Base-by-base conservation (phyloP, 2,329 filamentous ascomycete genomes). In the Colletotrichum truncatum region DNA sequence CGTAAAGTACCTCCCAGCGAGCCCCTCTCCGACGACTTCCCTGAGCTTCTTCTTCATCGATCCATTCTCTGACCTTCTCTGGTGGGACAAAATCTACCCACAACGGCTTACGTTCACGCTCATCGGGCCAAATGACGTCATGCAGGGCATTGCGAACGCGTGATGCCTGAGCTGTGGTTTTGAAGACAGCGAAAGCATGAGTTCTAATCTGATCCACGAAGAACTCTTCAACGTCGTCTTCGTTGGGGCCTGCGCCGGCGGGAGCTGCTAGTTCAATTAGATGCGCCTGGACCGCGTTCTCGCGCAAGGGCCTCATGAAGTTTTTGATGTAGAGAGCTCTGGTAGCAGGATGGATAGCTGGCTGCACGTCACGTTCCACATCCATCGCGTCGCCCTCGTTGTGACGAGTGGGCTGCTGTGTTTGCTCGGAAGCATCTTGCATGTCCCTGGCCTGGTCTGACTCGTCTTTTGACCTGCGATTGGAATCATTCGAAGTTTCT, bases 31-130 rank as follows among this genome's bases (percentile, higher is more conserved):
- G 76, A 53, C 81, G 69, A 68, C 83, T 72, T 70, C 79, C 71
- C 12, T 74, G 76, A 3, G 81, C 76, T 70, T 89, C 81, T 76
- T 97, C 93, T 39, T 79, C 84, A 7, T 87, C 84, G 64, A 97
- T 90, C 93, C 94, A 98, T 23, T 86, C 85, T 12, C 81, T 76
- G 4, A 97, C 85, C 68, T 89, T 87, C 25, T 93, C 89, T 16
- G 91, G 86, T 0, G 95, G 95, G 18, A 98, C 85, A 75, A 96
- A 98, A 75, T 99, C 96, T 4, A 93, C 93, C 87, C 91, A 97
- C 1, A 98, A 84, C 1, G 89, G 85, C 75, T 96, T 97, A 30
- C 96, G 87, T 70, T 91, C 92, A 64, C 90, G 89, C 78, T 98
- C 95, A 64, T 94, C 88, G 1, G 95, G 95, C 93, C 94, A 98